Evolutionary conservation across 768 basidiomycete species (phyloP), one percentile per base, ranked within the genome.

Genomic region (Russula virescens): DNA sequence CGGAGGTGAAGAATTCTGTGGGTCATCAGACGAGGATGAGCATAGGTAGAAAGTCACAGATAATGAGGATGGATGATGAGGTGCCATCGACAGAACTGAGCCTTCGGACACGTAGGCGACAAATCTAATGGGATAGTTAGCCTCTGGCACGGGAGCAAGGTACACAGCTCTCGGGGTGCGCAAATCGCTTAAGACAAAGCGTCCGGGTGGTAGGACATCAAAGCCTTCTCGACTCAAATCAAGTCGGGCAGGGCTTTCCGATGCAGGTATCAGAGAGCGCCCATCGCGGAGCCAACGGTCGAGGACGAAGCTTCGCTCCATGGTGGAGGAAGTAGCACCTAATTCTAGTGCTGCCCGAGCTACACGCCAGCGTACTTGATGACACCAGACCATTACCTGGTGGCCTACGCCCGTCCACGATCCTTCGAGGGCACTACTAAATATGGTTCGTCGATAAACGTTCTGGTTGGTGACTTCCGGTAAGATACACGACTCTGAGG

Each of bases 331-430:
- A 6, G 69, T 60, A n/a, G 65, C 70, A 2, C 81, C 81, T 13
- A 90, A 75, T 68, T 92, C 90, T 7, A 98, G 75, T 26, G 86
- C 86, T 21, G 86, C 83, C 56, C 91, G 80, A 18, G 94, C 94
- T 38, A 96, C 78, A 25, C 86, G 83, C 89, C 88, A 92, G 45
- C 97, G 87, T 11, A 98, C 87, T 74, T 99, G 97, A 73, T 98
- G 92, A 71, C 97, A 98, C 97, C 97, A 99, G 5, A 98, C 93
- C 84, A 98, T 95, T 63, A 91, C 95, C 46, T 86, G 86, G 72
- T 99, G 97, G 26, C 95, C 96, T 5, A 98, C 91, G 2, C 93
- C 92, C 2, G 95, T 92, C 91, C 94, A 96, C 2, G 87, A 83
- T n/a, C 92, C 91, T 52, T 95, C 89, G 26, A 98, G 76, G 1